A percentile compares a stretch with the other conserved stretches of the same genome.
phyloP scores from a whole-genome alignment of 2,329 filamentous ascomycete species.

The Teratosphaeriaceae sp. region DNA sequence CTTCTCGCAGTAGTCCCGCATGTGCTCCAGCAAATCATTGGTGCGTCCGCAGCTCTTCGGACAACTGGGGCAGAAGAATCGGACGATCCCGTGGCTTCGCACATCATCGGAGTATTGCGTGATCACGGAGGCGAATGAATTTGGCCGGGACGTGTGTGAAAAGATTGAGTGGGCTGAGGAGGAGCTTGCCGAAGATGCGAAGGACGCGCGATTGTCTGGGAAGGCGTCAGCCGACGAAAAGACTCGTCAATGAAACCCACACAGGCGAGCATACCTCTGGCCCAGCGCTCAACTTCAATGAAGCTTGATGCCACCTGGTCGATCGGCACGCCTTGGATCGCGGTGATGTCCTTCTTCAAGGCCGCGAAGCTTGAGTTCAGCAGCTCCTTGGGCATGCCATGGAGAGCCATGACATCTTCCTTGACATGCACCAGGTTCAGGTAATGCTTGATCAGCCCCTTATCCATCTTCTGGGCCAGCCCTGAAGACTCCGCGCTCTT shows the following conservation, averaged over 20 bases:
- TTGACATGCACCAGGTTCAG: neutral
- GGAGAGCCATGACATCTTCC: neutral
- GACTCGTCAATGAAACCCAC: neutral
- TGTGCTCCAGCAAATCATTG: neutral
- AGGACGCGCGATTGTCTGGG: neutral
- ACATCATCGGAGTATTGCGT: neutral
- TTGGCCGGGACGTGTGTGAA: neutral
- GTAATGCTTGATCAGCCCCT: neutral
- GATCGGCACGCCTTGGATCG: neutral
- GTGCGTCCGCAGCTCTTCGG: neutral
- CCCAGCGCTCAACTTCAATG: neutral
- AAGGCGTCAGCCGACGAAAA: neutral
- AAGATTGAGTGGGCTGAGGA: neutral
- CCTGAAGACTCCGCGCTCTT: neutral
- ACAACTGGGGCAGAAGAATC: neutral
- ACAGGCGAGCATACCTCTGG: neutral
- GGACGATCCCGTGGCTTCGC: neutral
- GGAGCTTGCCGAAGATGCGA: neutral
- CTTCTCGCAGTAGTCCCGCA: neutral
- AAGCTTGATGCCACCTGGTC: neutral
- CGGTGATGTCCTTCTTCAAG: neutral
- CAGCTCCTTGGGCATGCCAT: neutral
- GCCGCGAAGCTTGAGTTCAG: neutral
- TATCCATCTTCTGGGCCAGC: neutral
- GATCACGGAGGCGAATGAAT: neutral